Evolutionary conservation across 2,329 filamentous ascomycete genomes (phyloP), one percentile per base, ranked within the genome.

Genomic region (Diaporthe vaccinii): DNA sequence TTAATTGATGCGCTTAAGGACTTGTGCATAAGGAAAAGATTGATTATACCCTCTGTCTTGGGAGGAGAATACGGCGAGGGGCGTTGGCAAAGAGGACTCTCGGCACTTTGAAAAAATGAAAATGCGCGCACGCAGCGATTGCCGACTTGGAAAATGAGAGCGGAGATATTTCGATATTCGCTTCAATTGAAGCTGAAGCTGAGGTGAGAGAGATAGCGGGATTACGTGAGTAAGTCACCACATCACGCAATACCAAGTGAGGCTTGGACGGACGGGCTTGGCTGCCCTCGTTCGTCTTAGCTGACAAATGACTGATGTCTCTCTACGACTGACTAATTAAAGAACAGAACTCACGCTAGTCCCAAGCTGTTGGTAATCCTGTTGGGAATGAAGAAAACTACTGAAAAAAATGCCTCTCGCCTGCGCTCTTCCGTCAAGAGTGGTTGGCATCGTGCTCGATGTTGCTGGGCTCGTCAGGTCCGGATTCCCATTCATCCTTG

Each of bases 231-330:
- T 46, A 67, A 68, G 61, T 67, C 61, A 59, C 44, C 36, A 20
- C 72, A 74, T 74, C 72, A 74, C 72, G 72, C 72, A 74, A 74
- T 74, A 55, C 65, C 65, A 53, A 55, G 46, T 55, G n/a, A 69
- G 46, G 31, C 65, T 69, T 31, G 65, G 65, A 20, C 31, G 49
- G 49, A 41, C 65, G 65, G 65, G 65, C 65, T 69, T 69, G 49
- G 65, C 65, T 69, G 65, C 65, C 65, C 25, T 55, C n/a, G 46
- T 41, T 53, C 9, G 49, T 41, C 65, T 69, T 69, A 25, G 49
- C 49, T 8, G 65, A 36, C 62, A 51, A 39, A 28, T 25, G 28
- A 67, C 25, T 12, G 14, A 53, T 20, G 10, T 20, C 41, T 41
- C 17, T 41, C 20, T 39, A 25, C n/a, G 17, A 55, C 34, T 15